Evolutionary conservation across 768 basidiomycete genomes (phyloP), one percentile per base, ranked within the genome.

Genomic region (Tylopilus vinaceipallidus): DNA sequence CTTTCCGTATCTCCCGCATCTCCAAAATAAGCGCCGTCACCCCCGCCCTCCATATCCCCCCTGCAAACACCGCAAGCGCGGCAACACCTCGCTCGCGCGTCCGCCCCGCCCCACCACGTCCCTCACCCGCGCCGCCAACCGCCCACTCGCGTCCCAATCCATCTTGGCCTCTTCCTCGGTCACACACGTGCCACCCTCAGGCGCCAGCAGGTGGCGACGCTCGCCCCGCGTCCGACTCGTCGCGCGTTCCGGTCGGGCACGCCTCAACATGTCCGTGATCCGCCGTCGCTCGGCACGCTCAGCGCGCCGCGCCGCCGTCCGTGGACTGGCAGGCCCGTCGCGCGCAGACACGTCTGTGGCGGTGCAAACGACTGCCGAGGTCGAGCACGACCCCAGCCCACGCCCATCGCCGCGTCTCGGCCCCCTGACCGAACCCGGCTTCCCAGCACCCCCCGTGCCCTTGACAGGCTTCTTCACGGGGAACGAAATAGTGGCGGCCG

Each of bases 171-270:
- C 54, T 32, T 57, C 61, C 20, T 29, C 27, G 27, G 12, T 29
- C 27, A 12, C 27, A 12, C 27, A 6, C 27, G 27, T 12, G 6
- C 27, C n/a, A n/a, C n/a, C n/a, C n/a, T n/a, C n/a, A n/a, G n/a
- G n/a, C n/a, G n/a, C n/a, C n/a, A n/a, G n/a, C 35, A 13, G 62
- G 48, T 41, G 53, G 59, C 13, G 65, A 64, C 10, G 63, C 57
- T 43, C 64, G 69, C 6, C 41, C 39, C 3, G n/a, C n/a, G n/a
- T n/a, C n/a, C n/a, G n/a, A n/a, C 67, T 57, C 7, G 60, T 59
- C 2, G 74, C 71, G 8, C 73, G 67, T 45, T 75, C 71, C 3
- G 79, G 80, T 23, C 73, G 71, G 11, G 75, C 76, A 13, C 56
- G 59, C 4, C 73, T 70, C 14, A 82, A 63, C 29, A 71, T 73